These are phyloP conservation scores for Psidium friedrichsthalianum DNA, from an alignment of 345 rosid genomes.

Conservation along the genomic window DNA sequence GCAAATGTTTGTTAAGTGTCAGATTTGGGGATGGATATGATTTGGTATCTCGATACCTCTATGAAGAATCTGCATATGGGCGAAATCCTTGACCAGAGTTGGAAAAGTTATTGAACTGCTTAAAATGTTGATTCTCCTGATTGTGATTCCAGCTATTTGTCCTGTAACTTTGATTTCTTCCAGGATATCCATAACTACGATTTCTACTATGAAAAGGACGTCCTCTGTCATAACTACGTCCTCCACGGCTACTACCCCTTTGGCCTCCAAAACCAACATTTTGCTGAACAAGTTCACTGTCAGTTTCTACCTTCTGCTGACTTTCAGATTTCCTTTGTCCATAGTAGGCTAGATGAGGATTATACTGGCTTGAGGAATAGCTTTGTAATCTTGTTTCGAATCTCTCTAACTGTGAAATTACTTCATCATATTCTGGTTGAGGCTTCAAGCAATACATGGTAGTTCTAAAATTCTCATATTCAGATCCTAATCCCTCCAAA, in stretches of 20 bases:
- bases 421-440: neutral
- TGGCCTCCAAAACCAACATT: neutral
- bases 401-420: neutral
- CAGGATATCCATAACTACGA: neutral
- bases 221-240: neutral
- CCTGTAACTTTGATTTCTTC: neutral
- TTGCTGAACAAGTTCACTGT: neutral
- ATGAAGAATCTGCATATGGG: neutral
- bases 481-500: neutral
- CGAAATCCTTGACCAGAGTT: neutral
- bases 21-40: rapidly evolving
- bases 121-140: neutral
- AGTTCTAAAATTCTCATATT: neutral
- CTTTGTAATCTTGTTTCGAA: neutral
- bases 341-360: no score
- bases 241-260: neutral
- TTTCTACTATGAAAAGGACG: no score
- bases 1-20: no score
- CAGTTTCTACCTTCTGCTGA: neutral
- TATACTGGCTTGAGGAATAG: neutral
- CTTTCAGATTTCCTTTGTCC: neutral
- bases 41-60: neutral
- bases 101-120: neutral
- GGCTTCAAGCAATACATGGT: neutral
- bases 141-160: neutral